phyloP scores from a whole-genome alignment of 306 rosid genomes.

The Albizia julibrissin region DNA sequence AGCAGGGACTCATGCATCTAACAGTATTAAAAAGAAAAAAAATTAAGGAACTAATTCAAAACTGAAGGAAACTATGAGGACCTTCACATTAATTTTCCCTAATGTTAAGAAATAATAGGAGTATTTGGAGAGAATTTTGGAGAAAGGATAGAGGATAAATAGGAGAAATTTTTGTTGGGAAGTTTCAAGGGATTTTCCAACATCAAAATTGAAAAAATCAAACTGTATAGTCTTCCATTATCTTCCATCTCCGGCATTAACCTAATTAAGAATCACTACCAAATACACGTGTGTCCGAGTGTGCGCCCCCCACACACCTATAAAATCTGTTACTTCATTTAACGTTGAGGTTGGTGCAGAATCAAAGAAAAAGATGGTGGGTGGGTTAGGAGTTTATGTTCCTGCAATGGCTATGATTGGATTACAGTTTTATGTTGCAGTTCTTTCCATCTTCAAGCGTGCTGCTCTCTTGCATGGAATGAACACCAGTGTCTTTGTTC shows the following conservation, averaged over 20 bases:
- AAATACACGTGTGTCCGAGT: too few relatives aligned
- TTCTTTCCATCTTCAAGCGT: conserved; percentile 56
- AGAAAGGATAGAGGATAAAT: too few relatives aligned
- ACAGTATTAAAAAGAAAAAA: too few relatives aligned
- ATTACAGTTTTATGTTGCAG: conserved; percentile 57
- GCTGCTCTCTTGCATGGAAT: conserved; percentile 69
- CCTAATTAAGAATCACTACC: not conserved
- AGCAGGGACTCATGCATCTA: too few relatives aligned
- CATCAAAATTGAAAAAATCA: too few relatives aligned
- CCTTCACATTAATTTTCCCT: too few relatives aligned
- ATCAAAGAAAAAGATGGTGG: not conserved
- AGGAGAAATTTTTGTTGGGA: too few relatives aligned
- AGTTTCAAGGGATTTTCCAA: too few relatives aligned
- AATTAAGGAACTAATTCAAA: too few relatives aligned
- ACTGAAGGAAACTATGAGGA: too few relatives aligned
- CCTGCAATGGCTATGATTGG: conserved; percentile 59
- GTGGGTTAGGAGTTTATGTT: conserved; percentile 40
- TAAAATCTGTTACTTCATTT: not conserved
- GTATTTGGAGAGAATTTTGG: too few relatives aligned
- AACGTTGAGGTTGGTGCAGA: not conserved
- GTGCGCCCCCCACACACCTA: not conserved
- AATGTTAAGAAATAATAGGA: too few relatives aligned
- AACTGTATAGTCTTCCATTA: not conserved
- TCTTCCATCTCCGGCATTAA: not conserved
- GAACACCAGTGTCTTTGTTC: conserved; percentile 66